These are phyloP conservation scores for Penicillium verhagenii DNA, from an alignment of 495 filamentous ascomycete species.

Conservation along the genomic window DNA sequence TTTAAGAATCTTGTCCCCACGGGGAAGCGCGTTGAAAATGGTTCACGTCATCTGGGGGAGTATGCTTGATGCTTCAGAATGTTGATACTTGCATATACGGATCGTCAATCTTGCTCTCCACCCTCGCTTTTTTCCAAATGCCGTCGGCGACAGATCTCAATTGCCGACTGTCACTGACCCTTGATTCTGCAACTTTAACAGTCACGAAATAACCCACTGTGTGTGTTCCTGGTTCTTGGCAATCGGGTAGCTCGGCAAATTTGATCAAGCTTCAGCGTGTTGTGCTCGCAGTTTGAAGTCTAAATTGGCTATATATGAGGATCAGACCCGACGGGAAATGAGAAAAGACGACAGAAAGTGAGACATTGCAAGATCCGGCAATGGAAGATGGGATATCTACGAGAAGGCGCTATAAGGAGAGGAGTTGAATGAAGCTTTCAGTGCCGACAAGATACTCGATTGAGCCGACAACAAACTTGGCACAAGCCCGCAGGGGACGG, in stretches of 20 bases:
- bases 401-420: background rate
- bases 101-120: background rate
- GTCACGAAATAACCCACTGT: background rate
- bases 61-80: background rate
- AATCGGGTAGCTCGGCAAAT: background rate
- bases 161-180: conserved; percentile 2
- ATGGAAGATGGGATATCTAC: background rate
- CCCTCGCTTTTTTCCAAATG: background rate
- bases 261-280: background rate
- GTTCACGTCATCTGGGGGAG: background rate
- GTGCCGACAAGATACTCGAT: background rate
- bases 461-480: too few species aligned
- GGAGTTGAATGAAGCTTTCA: background rate
- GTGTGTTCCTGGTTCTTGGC: background rate
- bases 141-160: conserved; percentile 8
- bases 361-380: background rate
- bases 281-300: too few species aligned
- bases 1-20: background rate
- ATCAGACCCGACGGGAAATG: too few species aligned
- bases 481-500: background rate
- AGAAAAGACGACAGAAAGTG: background rate
- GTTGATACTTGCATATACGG: background rate
- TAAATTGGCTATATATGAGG: too few species aligned
- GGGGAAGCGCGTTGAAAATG: background rate
- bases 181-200: background rate